Evolutionary conservation across 352 stramenopile species (phyloP), one percentile per base, ranked within the genome.

Genomic region (Peronospora tabacina): DNA sequence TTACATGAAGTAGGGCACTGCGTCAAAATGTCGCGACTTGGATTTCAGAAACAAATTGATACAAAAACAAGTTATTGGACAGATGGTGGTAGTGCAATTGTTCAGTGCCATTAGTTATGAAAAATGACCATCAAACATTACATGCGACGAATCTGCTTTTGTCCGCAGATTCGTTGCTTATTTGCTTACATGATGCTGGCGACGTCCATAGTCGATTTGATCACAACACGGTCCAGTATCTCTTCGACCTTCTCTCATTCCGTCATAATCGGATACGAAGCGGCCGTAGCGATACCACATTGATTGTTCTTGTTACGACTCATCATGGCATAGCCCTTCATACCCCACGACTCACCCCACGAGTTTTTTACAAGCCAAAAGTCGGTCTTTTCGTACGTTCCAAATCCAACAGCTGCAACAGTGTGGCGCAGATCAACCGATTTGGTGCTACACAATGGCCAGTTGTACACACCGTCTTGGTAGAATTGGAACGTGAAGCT

Each of bases 331-430:
- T 94, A 95, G 30, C 87, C 87, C 32, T 94, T 71, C 63, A 95
- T 86, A 34, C 89, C 89, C 89, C 89, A 97, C 28, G 53, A 64
- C 9, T 64, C 57, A 15, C 78, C 73, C 93, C 93, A 98, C 44
- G 81, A 96, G 73, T 98, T 98, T 52, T 96, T 86, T 24, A 98
- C 73, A 30, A 96, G 70, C 85, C 88, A 98, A 64, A 95, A 98
- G 50, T 95, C 76, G 22, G 82, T 75, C 45, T 86, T 75, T 49
- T 94, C 90, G 49, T 64, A 69, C 3, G 56, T 42, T 17, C 90
- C 94, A 51, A 98, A 98, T 30, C 94, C 95, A 11, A 91, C 93
- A 17, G 94, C 75, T 0, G 86, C 61, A 13, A 99, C 94, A 40
- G 84, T 90, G 68, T 99, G 95, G 57, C 98, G 93, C 36, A 98